phyloP scores from a whole-genome alignment of 768 basidiomycete genomes.

The Cyclocybe aegerita region DNA sequence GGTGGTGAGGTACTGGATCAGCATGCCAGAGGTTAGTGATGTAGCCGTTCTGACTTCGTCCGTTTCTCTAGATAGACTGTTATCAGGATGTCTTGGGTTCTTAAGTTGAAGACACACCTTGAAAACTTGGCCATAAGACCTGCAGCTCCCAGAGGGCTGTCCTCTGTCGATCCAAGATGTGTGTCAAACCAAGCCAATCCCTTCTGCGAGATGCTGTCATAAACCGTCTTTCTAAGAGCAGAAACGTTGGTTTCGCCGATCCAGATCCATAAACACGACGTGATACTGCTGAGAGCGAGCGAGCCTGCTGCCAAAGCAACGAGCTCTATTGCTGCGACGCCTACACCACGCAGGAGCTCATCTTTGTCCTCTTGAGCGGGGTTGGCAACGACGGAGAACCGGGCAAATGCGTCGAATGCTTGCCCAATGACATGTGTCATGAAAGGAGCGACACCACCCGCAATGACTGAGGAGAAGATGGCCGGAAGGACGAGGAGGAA shows the following conservation, averaged over 20 bases:
- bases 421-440: conserved; percentile 84
- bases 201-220: conserved; percentile 61
- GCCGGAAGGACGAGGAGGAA: conserved; percentile 65
- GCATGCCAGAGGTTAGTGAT: conserved; percentile 73
- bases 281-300: conserved; percentile 70
- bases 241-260: conserved; percentile 80
- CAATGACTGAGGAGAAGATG: conserved; percentile 53
- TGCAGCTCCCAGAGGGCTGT: conserved; percentile 66
- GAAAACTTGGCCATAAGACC: conserved; percentile 92
- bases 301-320: conserved; percentile 64
- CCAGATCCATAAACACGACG: conserved; percentile 83
- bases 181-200: conserved; percentile 94
- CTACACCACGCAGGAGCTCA: conserved; percentile 53
- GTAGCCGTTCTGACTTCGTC: conserved; percentile 89
- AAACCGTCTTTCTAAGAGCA: conserved; percentile 67
- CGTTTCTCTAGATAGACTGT: conserved; percentile 65
- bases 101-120: conserved; percentile 41
- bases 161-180: conserved; percentile 60
- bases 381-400: conserved; percentile 31
- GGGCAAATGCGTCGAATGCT: conserved; percentile 71
- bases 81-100: background rate
- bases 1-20: conserved; percentile 82
- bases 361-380: conserved; percentile 42
- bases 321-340: conserved; percentile 63
- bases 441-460: conserved; percentile 77